Evolutionary conservation across 2,329 filamentous ascomycete species (phyloP).

Genomic region (Gaeumannomyces tritici): DNA sequence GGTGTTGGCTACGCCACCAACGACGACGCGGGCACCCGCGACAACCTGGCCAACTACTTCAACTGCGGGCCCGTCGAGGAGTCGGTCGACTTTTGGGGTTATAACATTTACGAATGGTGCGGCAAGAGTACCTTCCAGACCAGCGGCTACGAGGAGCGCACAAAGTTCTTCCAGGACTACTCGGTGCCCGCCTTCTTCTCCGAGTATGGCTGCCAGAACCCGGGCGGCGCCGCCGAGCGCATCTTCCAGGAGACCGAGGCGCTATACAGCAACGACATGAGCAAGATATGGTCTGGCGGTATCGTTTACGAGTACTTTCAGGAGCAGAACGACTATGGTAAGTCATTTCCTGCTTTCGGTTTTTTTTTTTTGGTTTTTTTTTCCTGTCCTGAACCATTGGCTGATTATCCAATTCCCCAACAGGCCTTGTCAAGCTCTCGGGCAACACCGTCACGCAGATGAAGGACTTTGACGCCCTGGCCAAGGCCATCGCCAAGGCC

Average conservation of each 20-base stretch:
- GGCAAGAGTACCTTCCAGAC: constrained; percentile 50
- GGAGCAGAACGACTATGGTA: constrained; percentile 75
- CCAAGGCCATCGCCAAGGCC: constrained; percentile 51
- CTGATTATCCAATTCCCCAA: constrained; percentile 12
- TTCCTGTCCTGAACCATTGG: background rate
- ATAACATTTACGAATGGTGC: constrained; percentile 87
- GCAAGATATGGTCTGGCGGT: constrained; percentile 75
- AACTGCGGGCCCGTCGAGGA: constrained; percentile 53
- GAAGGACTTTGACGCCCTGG: constrained; percentile 62
- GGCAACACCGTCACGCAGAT: constrained; percentile 52
- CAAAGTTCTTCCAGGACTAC: constrained; percentile 72
- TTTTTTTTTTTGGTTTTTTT: background rate
- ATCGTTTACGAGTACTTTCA: constrained; percentile 97
- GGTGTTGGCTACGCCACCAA: constrained; percentile 74
- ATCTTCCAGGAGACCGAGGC: constrained; percentile 71
- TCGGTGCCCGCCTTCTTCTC: constrained; percentile 89
- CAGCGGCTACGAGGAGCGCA: constrained; percentile 62
- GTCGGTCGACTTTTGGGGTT: constrained; percentile 75
- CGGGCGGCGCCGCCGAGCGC: constrained; percentile 48
- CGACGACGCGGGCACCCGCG: constrained; percentile 64
- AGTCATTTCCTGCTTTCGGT: constrained; percentile 6
- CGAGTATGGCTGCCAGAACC: constrained; percentile 84
- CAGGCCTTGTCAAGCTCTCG: constrained; percentile 53
- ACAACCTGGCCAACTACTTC: constrained; percentile 63
- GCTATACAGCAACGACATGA: constrained; percentile 71